phyloP scores from a whole-genome alignment of 2,329 filamentous ascomycete genomes.

The Fusarium sp. region DNA sequence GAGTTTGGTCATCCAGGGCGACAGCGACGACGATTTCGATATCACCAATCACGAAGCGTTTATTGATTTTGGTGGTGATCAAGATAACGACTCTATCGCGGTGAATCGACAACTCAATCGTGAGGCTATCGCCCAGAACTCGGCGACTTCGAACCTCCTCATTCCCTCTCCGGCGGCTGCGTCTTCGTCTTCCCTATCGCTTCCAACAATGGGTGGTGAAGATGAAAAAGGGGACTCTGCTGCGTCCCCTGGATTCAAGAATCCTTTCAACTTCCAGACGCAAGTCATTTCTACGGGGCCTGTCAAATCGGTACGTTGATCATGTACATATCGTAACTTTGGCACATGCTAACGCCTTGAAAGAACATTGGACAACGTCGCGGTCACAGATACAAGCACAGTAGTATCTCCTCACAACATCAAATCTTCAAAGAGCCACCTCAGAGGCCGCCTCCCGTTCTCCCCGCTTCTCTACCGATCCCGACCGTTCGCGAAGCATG shows the following conservation, averaged over 20 bases:
- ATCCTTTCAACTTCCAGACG: conserved; percentile 95
- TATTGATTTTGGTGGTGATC: conserved; percentile 12
- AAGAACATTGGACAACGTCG: conserved; percentile 90
- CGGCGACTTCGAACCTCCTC: conserved; percentile 29
- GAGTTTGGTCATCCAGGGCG: conserved; percentile 39
- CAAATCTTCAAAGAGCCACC: conserved; percentile 97
- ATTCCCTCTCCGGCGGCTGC: conserved; percentile 19
- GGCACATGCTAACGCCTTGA: conserved; percentile 8
- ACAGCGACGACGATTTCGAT: conserved; percentile 30
- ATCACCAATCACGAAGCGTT: neutral
- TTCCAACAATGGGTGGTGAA: conserved; percentile 31
- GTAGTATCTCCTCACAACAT: conserved; percentile 85
- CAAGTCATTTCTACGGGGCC: conserved; percentile 78
- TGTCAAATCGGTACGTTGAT: conserved; percentile 75
- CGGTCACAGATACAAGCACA: conserved; percentile 98
- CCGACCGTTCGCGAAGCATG: conserved; percentile 90
- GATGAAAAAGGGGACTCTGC: conserved; percentile 22
- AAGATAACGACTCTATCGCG: conserved; percentile 15
- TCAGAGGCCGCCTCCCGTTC: conserved; percentile 82
- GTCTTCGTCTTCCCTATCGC: conserved; percentile 26
- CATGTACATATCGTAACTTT: neutral
- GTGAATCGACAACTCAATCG: conserved; percentile 24
- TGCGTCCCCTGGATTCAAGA: conserved; percentile 52
- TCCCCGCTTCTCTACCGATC: conserved; percentile 91
- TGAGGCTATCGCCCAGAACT: conserved; percentile 31